Conservation (phyloP, 345 rosid species). For the Orychophragmus violaceus region DNA sequence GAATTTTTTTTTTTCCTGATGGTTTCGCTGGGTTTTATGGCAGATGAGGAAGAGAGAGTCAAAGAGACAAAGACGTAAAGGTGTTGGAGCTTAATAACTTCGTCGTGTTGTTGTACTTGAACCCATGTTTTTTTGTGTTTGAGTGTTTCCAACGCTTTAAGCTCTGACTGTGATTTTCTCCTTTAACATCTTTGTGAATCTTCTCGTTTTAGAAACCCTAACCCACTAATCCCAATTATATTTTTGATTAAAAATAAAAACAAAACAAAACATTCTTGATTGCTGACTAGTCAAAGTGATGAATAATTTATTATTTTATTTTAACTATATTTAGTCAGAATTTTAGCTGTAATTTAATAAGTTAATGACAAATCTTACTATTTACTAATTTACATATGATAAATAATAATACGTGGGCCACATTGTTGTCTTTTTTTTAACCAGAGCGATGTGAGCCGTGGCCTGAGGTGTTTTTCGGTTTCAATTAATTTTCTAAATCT, state of each 20-base stretch:
- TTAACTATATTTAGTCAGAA: background rate
- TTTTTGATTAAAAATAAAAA: no score
- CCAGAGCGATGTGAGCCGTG: constrained; percentile 2
- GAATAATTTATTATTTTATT: no score
- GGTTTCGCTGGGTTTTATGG: background rate
- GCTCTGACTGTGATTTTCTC: background rate
- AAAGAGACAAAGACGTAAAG: background rate
- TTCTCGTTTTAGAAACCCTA: no score
- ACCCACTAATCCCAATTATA: no score
- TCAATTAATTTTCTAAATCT: background rate
- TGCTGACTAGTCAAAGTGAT: background rate
- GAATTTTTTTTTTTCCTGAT: background rate
- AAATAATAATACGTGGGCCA: constrained; percentile 9
- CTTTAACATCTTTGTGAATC: background rate
- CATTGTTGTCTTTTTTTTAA: background rate
- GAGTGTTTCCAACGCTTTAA: background rate
- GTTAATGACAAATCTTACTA: background rate
- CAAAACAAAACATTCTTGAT: background rate
- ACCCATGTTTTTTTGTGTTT: constrained; percentile 14
- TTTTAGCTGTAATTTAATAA: background rate
- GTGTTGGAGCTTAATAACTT: constrained; percentile 7
- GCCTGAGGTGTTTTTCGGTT: background rate
- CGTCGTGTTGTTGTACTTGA: constrained; percentile 11
- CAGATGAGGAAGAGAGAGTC: constrained; percentile 16
- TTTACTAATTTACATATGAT: background rate